Evolutionary conservation across 225 moss, liverwort and hornwort genomes (phyloP).

Genomic region (Physcomitrellopsis africana): DNA sequence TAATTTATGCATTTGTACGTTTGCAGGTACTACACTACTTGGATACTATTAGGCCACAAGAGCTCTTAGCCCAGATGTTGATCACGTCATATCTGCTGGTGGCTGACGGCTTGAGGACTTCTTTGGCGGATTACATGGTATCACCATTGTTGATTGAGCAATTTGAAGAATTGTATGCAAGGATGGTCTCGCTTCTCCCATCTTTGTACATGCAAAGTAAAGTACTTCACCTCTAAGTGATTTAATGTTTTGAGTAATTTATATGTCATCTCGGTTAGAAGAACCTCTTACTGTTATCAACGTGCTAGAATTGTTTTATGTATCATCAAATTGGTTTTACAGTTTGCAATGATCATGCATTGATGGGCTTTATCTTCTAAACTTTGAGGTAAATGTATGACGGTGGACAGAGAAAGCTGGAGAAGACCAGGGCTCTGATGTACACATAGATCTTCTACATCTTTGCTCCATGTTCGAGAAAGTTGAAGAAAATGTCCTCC

Average conservation of each 20-base stretch:
- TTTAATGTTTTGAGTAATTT: neutral
- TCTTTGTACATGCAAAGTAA: conserved; percentile 55
- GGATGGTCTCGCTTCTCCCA: conserved; percentile 68
- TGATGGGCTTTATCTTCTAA: conserved; percentile 6
- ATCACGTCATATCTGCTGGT: conserved; percentile 72
- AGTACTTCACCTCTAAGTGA: conserved; percentile 10
- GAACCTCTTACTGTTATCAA: neutral
- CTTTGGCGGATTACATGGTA: conserved; percentile 58
- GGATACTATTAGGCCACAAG: conserved; percentile 88
- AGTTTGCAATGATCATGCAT: neutral
- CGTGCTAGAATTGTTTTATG: neutral
- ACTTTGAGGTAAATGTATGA: conserved; percentile 9
- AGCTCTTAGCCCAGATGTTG: conserved; percentile 86
- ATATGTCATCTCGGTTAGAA: neutral
- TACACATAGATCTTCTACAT: conserved; percentile 66
- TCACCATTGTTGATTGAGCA: conserved; percentile 48
- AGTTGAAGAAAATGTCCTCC: conserved; percentile 65
- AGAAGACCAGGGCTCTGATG: conserved; percentile 43
- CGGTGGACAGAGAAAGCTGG: conserved; percentile 47
- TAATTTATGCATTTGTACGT: conserved; percentile 22
- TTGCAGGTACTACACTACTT: conserved; percentile 89
- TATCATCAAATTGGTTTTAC: neutral
- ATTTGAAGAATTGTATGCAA: conserved; percentile 62
- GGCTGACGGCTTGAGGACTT: conserved; percentile 67
- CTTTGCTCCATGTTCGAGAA: conserved; percentile 75